phyloP scores from a whole-genome alignment of 176 grass and related monocot genomes.

The Pharus latifolius region DNA sequence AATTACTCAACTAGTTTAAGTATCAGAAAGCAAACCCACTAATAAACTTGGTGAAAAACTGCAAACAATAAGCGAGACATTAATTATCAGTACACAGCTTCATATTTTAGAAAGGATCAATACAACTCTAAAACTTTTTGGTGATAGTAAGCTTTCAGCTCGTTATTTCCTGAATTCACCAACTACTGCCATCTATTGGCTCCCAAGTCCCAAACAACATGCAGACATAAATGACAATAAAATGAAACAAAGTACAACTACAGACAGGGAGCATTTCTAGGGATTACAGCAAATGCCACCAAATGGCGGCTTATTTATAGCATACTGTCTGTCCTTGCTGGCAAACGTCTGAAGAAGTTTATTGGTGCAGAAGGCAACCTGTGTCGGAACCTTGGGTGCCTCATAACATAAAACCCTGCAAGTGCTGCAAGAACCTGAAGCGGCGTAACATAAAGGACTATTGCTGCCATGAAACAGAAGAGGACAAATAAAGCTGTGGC shows the following conservation, averaged over 20 bases:
- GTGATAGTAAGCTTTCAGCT: neutral
- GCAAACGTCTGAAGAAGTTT: constrained; percentile 82
- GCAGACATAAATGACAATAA: constrained; percentile 21
- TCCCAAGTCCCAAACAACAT: constrained; percentile 12
- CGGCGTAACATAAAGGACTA: constrained; percentile 74
- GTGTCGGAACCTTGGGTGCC: constrained; percentile 83
- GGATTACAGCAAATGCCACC: constrained; percentile 13
- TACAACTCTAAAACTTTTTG: neutral
- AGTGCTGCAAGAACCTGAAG: constrained; percentile 77
- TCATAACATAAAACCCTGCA: constrained; percentile 78
- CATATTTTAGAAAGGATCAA: constrained; percentile 10
- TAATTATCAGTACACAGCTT: neutral
- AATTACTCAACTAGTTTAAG: neutral
- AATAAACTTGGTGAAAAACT: neutral
- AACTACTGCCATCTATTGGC: constrained; percentile 12
- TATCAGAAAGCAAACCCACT: neutral
- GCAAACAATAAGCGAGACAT: neutral
- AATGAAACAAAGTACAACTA: constrained; percentile 1
- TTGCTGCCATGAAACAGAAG: constrained; percentile 67
- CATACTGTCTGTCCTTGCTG: constrained; percentile 82
- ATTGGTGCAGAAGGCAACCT: constrained; percentile 63
- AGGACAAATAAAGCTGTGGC: constrained; percentile 80
- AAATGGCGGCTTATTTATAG: constrained; percentile 32
- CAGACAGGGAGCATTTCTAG: neutral
- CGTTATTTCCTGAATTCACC: constrained; percentile 29